These are phyloP conservation scores for Trifolium fragiferum DNA, from an alignment of 306 rosid genomes.

Conservation along the genomic window DNA sequence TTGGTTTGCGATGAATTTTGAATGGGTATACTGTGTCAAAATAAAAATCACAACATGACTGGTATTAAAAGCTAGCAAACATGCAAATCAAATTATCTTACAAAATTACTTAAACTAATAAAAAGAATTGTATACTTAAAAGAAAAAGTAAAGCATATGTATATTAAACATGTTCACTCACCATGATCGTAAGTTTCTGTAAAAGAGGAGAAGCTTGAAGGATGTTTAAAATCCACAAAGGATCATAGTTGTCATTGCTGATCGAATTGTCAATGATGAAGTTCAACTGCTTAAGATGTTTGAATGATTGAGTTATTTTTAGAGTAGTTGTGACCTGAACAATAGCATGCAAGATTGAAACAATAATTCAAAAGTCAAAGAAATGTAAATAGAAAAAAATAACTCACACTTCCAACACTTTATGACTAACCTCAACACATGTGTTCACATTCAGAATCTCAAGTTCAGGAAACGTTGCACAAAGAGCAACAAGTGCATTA, in stretches of 20 bases:
- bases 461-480: constrained; percentile 12
- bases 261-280: neutral
- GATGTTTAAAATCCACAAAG: neutral
- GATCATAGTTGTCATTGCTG: neutral
- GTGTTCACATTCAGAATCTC: neutral
- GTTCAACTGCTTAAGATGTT: constrained; percentile 6
- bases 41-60: neutral
- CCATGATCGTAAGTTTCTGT: constrained; percentile 5
- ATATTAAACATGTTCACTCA: neutral
- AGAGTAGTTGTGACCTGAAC: neutral
- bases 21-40: neutral
- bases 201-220: constrained; percentile 5
- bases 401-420: neutral
- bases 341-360: neutral
- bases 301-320: neutral
- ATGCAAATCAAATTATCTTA: neutral
- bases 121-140: neutral
- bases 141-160: neutral
- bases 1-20: neutral
- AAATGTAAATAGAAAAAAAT: neutral
- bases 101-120: neutral
- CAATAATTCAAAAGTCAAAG: neutral
- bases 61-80: neutral
- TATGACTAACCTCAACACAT: neutral
- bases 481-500: neutral